These are phyloP conservation scores for Lepidopterella palustris DNA, from an alignment of 495 filamentous ascomycete genomes.

Conservation along the genomic window DNA sequence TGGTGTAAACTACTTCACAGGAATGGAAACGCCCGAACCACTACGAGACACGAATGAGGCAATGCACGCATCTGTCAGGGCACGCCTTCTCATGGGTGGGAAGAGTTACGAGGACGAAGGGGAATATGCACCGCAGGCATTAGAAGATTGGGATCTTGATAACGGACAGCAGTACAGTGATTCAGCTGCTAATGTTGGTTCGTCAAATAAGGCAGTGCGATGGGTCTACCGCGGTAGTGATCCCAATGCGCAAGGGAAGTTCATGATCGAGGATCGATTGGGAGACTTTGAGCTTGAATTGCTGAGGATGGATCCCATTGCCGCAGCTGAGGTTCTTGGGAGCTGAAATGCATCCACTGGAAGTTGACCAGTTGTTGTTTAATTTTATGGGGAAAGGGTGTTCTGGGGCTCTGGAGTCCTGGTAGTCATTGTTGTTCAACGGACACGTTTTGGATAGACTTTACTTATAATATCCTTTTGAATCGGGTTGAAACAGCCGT, in stretches of 20 bases:
- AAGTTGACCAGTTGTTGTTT: neutral
- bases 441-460: no score
- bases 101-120: conserved; percentile 8
- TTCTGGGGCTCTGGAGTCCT: no score
- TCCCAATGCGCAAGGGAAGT: conserved; percentile 4
- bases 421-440: no score
- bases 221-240: conserved; percentile 7
- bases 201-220: neutral
- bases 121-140: conserved; percentile 1
- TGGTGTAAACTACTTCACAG: conserved; percentile 6
- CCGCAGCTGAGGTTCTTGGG: neutral
- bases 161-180: neutral
- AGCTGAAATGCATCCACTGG: neutral
- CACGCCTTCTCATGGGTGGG: conserved; percentile 3
- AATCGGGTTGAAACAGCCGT: no score
- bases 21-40: neutral
- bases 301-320: conserved; percentile 8
- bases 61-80: conserved; percentile 7
- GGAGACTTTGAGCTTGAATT: conserved; percentile 17
- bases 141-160: conserved; percentile 5
- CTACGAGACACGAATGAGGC: neutral
- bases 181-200: neutral
- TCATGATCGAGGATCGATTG: conserved; percentile 12
- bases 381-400: no score
- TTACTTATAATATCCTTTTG: no score